Percentiles rank a stretch among this genome's conserved stretches.
Conservation (phyloP, 352 stramenopile species). For the Phytophthora sp. region DNA sequence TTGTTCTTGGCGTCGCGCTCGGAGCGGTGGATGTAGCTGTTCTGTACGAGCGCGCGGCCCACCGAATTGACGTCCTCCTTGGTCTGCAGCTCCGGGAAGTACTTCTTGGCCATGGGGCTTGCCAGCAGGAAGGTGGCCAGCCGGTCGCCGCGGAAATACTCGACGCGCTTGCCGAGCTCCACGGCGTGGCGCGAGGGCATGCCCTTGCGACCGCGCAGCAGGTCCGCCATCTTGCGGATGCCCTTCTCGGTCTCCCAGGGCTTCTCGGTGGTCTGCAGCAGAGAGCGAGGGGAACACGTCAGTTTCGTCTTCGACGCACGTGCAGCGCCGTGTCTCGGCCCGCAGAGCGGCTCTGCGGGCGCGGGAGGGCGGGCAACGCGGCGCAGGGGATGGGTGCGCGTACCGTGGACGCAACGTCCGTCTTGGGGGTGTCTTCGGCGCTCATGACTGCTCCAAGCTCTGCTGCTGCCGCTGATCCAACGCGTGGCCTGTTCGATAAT, state of each 20-base stretch:
- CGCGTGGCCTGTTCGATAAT: constrained; percentile 43
- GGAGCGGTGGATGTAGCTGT: constrained; percentile 89
- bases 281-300: constrained; percentile 2
- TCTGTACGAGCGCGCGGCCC: constrained; percentile 72
- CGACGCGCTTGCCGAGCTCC: constrained; percentile 91
- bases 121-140: constrained; percentile 82
- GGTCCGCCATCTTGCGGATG: constrained; percentile 82
- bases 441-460: constrained; percentile 26
- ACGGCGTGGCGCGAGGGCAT: constrained; percentile 90
- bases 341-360: background rate
- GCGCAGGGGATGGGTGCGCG: background rate
- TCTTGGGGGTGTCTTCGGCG: constrained; percentile 25
- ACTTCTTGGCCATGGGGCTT: constrained; percentile 79
- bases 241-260: constrained; percentile 81
- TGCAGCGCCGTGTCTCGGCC: constrained; percentile 2
- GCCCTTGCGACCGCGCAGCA: constrained; percentile 84
- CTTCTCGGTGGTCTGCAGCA: constrained; percentile 46
- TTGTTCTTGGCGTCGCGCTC: constrained; percentile 88
- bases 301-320: constrained; percentile 5
- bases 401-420: constrained; percentile 30
- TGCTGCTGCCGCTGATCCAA: constrained; percentile 19
- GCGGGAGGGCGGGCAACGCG: background rate
- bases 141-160: constrained; percentile 93
- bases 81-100: constrained; percentile 80
- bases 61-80: constrained; percentile 84